phyloP scores from a whole-genome alignment of 768 basidiomycete genomes.

The Cyclocybe aegerita region DNA sequence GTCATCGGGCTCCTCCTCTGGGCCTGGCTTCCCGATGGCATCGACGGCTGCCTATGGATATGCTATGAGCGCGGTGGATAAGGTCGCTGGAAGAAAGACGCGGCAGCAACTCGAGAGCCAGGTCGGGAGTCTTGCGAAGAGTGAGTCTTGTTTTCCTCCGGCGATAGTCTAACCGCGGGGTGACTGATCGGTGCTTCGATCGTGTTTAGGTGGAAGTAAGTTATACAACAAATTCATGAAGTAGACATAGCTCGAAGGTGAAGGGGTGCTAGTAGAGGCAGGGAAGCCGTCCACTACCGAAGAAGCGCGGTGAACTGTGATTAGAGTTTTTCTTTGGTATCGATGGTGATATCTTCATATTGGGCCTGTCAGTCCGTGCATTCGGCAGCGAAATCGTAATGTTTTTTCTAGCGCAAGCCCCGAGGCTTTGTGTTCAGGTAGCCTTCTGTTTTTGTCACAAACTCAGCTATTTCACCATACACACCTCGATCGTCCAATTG shows the following conservation, averaged over 20 bases:
- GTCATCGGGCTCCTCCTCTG: conserved; percentile 19
- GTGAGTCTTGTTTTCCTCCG: conserved; percentile 36
- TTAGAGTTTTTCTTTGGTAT: too few species aligned
- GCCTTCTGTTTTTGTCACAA: too few species aligned
- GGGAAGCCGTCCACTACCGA: neutral
- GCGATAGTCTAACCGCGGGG: conserved; percentile 1
- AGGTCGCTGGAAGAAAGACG: conserved; percentile 51
- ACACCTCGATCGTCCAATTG: too few species aligned
- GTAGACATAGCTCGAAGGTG: conserved; percentile 15
- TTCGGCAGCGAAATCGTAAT: too few species aligned
- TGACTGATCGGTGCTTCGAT: conserved; percentile 5
- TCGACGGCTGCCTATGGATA: conserved; percentile 32
- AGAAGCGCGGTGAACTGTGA: neutral
- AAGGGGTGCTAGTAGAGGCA: neutral
- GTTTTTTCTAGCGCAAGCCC: too few species aligned
- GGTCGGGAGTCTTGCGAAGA: conserved; percentile 46
- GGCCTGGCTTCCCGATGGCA: conserved; percentile 27
- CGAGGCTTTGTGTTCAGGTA: too few species aligned
- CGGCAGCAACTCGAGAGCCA: conserved; percentile 47
- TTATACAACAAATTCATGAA: conserved; percentile 47
- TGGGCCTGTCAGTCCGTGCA: too few species aligned
- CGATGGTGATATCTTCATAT: too few species aligned
- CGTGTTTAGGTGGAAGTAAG: conserved; percentile 38
- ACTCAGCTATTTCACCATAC: too few species aligned
- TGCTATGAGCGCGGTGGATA: conserved; percentile 54